A percentile compares a stretch with the other conserved stretches of the same genome.
These are phyloP conservation scores for Ustilago curta DNA, from an alignment of 1,284 basidiomycete species.

Conservation along the genomic window DNA sequence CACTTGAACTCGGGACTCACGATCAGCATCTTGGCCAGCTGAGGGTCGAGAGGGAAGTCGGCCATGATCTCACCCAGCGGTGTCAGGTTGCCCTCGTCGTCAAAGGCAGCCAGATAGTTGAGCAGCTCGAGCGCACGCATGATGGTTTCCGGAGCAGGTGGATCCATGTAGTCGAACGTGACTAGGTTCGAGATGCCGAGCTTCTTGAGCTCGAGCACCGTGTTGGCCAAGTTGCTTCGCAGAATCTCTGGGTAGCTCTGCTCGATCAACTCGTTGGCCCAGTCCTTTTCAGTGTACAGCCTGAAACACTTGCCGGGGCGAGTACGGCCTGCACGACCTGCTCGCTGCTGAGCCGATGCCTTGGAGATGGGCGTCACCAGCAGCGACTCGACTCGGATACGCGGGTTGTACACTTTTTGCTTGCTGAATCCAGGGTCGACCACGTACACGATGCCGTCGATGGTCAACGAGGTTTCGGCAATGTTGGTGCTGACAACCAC, in stretches of 20 bases:
- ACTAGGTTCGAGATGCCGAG: slow-evolving; percentile 78
- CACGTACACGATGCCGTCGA: slow-evolving; percentile 98
- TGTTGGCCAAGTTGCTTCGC: slow-evolving; percentile 84
- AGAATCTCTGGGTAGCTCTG: slow-evolving; percentile 97
- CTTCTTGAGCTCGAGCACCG: slow-evolving; percentile 93
- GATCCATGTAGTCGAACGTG: slow-evolving; percentile 82
- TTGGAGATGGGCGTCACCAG: slow-evolving; percentile 96
- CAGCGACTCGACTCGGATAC: slow-evolving; percentile 93
- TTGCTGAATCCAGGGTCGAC: slow-evolving; percentile 98
- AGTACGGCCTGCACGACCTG: slow-evolving; percentile 95
- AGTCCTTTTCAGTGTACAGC: slow-evolving; percentile 96
- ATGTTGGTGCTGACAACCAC: slow-evolving; percentile 97
- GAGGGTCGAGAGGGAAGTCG: slow-evolving; percentile 96
- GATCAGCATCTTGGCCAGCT: slow-evolving; percentile 91
- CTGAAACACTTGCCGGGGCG: slow-evolving; percentile 97
- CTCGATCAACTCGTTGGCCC: slow-evolving; percentile 85
- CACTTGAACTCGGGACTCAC: slow-evolving; percentile 94
- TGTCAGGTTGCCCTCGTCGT: slow-evolving; percentile 94
- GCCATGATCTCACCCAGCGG: slow-evolving; percentile 91
- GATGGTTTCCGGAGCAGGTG: slow-evolving; percentile 87
- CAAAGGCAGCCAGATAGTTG: slow-evolving; percentile 90
- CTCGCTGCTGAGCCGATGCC: slow-evolving; percentile 93
- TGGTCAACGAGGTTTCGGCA: slow-evolving; percentile 96
- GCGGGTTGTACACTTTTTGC: slow-evolving; percentile 96
- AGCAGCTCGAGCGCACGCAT: slow-evolving; percentile 97